phyloP scores from a whole-genome alignment of 192 early-diverging fungal genomes.

The Phlyctochytrium planicorne region DNA sequence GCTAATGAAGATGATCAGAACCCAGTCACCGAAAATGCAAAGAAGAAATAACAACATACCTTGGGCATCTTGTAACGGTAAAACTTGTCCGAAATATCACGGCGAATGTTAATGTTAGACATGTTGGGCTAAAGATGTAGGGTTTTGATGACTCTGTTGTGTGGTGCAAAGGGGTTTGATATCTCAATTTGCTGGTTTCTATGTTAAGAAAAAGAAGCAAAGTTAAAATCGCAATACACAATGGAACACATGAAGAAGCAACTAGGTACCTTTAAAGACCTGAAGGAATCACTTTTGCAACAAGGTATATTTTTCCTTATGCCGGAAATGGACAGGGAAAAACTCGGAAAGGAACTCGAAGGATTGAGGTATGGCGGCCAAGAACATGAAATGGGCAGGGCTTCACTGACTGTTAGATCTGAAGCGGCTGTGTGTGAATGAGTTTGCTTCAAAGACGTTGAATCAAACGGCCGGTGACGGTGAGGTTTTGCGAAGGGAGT shows the following conservation, averaged over 20 bases:
- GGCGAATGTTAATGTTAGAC: conserved; percentile 72
- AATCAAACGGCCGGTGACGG: too few species aligned
- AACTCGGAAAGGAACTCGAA: not conserved
- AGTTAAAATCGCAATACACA: not conserved
- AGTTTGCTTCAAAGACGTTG: too few species aligned
- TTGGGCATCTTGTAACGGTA: conserved; percentile 99
- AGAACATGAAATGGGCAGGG: too few species aligned
- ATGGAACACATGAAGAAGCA: not conserved
- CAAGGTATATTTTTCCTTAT: not conserved
- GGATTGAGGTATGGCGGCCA: too few species aligned
- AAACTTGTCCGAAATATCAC: conserved; percentile 89
- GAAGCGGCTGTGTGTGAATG: too few species aligned
- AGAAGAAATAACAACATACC: conserved; percentile 35
- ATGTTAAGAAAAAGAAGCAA: not conserved
- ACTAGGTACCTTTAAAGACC: not conserved
- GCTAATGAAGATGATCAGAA: conserved; percentile 10
- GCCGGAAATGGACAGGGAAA: not conserved
- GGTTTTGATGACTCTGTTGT: not conserved
- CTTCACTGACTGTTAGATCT: too few species aligned
- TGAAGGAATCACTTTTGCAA: not conserved
- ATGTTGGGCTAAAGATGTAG: not conserved
- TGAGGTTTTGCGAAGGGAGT: too few species aligned
- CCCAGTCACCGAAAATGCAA: not conserved
- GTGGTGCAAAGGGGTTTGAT: not conserved
- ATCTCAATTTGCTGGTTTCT: not conserved